phyloP scores from a whole-genome alignment of 1,284 basidiomycete genomes.

The Tilletia walkeri region DNA sequence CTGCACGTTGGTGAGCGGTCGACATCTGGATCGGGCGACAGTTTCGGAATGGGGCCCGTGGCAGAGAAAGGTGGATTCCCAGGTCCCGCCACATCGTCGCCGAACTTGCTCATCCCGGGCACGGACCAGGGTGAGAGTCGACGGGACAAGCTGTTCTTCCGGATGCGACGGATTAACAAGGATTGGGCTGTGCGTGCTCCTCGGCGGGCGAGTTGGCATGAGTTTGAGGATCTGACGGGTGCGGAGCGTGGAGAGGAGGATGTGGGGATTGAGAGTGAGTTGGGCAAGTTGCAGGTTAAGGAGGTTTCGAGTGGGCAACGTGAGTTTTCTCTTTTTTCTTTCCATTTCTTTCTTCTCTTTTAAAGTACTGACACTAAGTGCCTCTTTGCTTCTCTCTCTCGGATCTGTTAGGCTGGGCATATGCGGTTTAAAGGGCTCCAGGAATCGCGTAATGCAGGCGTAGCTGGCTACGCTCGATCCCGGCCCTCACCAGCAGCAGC shows the following conservation, averaged over 20 bases:
- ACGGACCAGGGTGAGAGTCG: not conserved
- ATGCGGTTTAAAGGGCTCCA: not conserved
- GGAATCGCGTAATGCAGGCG: not conserved
- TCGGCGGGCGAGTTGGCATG: conserved; percentile 42
- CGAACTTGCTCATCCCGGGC: not conserved
- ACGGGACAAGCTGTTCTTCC: conserved; percentile 15
- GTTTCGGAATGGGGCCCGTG: not conserved
- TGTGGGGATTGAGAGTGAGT: conserved; percentile 51
- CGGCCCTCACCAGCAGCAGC: too few species aligned
- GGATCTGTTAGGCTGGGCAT: not conserved
- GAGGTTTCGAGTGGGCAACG: conserved; percentile 41
- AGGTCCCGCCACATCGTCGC: not conserved
- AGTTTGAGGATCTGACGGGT: conserved; percentile 48
- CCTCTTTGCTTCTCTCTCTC: not conserved
- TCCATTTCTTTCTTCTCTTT: not conserved
- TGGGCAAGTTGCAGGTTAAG: conserved; percentile 48
- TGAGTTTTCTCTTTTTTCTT: not conserved
- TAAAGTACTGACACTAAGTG: not conserved
- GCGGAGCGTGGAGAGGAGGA: conserved; percentile 52
- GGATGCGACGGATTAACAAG: conserved; percentile 24
- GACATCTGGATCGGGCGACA: not conserved
- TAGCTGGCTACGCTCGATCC: too few species aligned
- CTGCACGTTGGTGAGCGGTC: not conserved
- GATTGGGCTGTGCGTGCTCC: conserved; percentile 18
- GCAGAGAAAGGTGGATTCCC: not conserved